Evolutionary conservation across 2,329 filamentous ascomycete genomes (phyloP).

Genomic region (Botrytis hyacinthi): DNA sequence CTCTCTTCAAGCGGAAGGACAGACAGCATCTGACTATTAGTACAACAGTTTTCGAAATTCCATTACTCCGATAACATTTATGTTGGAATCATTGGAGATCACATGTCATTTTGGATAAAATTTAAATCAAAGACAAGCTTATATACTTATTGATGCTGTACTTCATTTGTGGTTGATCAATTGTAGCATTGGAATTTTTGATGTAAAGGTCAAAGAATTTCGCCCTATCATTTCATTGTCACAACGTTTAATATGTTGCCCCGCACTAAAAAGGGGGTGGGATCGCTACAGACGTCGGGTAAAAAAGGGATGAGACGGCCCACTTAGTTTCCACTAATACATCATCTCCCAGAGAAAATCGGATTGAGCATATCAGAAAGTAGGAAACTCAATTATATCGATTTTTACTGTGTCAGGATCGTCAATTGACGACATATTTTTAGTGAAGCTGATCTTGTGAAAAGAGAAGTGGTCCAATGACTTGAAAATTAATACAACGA

Average conservation of each 20-base stretch:
- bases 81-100: neutral
- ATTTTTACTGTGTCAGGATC: neutral
- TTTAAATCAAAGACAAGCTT: neutral
- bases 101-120: neutral
- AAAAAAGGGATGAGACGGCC: neutral
- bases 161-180: neutral
- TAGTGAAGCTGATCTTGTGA: neutral
- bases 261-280: neutral
- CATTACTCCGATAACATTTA: neutral
- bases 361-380: neutral
- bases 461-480: neutral
- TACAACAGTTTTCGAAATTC: neutral
- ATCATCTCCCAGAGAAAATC: neutral
- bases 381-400: neutral
- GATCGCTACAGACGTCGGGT: neutral
- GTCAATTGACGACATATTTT: neutral
- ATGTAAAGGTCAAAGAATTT: neutral
- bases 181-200: neutral
- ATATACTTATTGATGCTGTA: neutral
- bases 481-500: neutral
- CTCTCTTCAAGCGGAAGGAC: neutral
- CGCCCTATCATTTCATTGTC: neutral
- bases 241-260: neutral
- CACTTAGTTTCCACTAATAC: neutral
- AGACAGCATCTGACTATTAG: neutral